Conservation (phyloP, 345 rosid species). For the Draba incana region DNA sequence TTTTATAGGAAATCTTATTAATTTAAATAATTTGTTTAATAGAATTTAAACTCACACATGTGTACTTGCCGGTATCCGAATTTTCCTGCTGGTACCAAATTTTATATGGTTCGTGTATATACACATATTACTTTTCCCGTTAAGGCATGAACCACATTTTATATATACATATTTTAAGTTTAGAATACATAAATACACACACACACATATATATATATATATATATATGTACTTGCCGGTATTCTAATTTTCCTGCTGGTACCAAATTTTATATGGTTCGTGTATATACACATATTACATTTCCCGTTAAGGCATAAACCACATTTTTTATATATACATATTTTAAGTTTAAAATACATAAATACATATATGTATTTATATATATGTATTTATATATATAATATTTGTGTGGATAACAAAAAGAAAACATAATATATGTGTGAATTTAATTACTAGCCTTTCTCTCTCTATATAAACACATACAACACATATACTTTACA, state of each 20-base stretch:
- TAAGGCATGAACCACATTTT: not conserved
- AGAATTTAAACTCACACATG: conserved; percentile 1
- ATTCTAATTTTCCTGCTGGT: conserved; percentile 4
- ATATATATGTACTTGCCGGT: too few species aligned
- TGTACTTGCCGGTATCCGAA: conserved; percentile 16
- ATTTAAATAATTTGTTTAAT: not conserved
- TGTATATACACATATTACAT: not conserved
- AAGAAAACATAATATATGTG: not conserved
- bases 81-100: conserved; percentile 16
- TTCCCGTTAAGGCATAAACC: not conserved
- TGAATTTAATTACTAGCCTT: not conserved
- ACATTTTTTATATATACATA: conserved; percentile 1
- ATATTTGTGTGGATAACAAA: too few species aligned
- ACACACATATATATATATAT: not conserved
- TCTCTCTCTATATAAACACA: conserved; percentile 30
- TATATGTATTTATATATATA: not conserved
- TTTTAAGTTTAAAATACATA: not conserved
- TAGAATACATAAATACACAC: not conserved
- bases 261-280: conserved; percentile 36
- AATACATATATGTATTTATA: not conserved
- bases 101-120: conserved; percentile 29
- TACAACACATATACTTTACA: not conserved
- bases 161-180: conserved; percentile 5
- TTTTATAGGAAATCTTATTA: not conserved
- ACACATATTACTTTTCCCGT: not conserved